Conservation (phyloP, 306 rosid species). For the Chamaecrista fasciculata region DNA sequence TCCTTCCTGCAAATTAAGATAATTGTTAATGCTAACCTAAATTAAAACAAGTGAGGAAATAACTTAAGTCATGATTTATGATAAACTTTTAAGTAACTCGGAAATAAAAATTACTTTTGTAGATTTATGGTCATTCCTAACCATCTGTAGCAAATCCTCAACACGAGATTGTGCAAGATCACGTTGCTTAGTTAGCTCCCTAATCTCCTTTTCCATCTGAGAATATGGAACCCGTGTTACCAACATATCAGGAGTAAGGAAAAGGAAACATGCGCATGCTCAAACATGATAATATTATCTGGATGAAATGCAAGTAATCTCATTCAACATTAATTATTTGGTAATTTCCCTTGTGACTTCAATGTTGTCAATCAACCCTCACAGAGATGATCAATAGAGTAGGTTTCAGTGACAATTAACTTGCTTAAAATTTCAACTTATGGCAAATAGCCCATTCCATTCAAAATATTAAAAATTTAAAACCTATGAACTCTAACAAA, state of each 20-base stretch:
- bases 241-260: constrained; percentile 17
- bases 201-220: constrained; percentile 91
- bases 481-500: no score
- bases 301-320: not conserved
- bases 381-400: no score
- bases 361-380: not conserved
- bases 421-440: not conserved
- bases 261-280: constrained; percentile 20
- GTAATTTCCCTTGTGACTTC: not conserved
- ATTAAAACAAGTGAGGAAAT: constrained; percentile 22
- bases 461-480: no score
- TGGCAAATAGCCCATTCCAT: not conserved
- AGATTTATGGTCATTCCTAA: constrained; percentile 60
- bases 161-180: constrained; percentile 93
- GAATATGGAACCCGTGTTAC: constrained; percentile 25
- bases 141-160: constrained; percentile 71
- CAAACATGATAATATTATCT: not conserved
- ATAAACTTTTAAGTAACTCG: constrained; percentile 13
- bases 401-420: no score
- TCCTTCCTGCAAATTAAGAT: constrained; percentile 43
- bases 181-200: constrained; percentile 81
- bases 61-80: constrained; percentile 4
- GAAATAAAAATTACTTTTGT: constrained; percentile 48
- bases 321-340: not conserved
- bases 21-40: constrained; percentile 39